A percentile compares a stretch with the other conserved stretches of the same genome.
Conservation (phyloP, 2,329 filamentous ascomycete genomes). For the Aspergillus oerlinghausenensis region DNA sequence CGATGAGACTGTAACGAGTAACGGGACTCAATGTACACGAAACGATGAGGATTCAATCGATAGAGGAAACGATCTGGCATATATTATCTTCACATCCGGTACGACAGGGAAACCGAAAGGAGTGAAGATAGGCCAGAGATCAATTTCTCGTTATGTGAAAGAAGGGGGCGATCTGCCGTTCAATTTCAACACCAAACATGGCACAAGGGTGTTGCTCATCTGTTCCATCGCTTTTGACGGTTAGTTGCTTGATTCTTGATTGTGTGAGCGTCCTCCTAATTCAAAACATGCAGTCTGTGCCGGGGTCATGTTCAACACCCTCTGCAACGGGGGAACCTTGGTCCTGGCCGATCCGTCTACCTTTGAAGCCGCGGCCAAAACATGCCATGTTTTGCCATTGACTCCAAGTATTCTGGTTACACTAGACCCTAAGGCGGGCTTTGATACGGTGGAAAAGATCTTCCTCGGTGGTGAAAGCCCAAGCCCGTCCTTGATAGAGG, state of each 20-base stretch:
- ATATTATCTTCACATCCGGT: constrained; percentile 3
- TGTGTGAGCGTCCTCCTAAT: too few species aligned
- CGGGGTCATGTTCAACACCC: constrained; percentile 13
- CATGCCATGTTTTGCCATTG: constrained; percentile 1
- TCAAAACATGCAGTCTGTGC: not conserved
- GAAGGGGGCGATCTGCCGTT: constrained; percentile 1
- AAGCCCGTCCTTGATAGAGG: constrained; percentile 2
- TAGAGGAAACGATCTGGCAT: not conserved
- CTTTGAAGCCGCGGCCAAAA: constrained; percentile 2
- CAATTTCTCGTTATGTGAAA: constrained; percentile 6
- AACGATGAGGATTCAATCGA: not conserved
- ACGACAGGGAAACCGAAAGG: constrained; percentile 4
- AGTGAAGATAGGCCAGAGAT: constrained; percentile 1
- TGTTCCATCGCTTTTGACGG: constrained; percentile 25
- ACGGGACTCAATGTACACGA: not conserved
- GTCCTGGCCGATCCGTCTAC: constrained; percentile 7
- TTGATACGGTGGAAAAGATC: not conserved
- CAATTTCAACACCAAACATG: not conserved
- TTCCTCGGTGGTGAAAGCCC: constrained; percentile 13
- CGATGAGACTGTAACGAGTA: too few species aligned
- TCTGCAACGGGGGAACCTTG: constrained; percentile 16
- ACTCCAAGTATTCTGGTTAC: constrained; percentile 10
- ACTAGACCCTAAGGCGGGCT: constrained; percentile 1
- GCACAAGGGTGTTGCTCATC: constrained; percentile 14
- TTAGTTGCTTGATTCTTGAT: constrained; percentile 3